Base-by-base conservation (phyloP, 2,329 filamentous ascomycete species). In the Pyricularia sp. region DNA sequence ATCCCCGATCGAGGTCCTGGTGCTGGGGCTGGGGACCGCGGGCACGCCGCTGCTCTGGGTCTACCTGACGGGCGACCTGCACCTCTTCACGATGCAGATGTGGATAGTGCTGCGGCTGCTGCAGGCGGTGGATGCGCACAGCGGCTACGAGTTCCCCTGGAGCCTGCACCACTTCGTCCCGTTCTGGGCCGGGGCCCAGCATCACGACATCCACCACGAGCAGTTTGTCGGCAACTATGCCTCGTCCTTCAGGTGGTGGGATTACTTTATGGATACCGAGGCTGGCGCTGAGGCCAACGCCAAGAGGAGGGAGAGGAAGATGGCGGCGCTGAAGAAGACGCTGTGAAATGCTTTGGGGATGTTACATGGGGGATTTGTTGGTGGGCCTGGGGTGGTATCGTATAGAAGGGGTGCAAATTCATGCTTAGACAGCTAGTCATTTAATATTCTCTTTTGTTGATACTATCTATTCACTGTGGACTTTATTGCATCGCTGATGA, bases 211-310 rank as follows among this genome's bases (percentile, higher is more conserved):
- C 57, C 94, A 99, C 79, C 94, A 99, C 79, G 94, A 99, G 82
- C 91, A 92, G 75, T 99, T 99, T 79, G 92, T 99, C 69, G 94
- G 94, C 71, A 99, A 99, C 82, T 99, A 97, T 76, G 82, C 93
- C 63, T 96, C 92, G 74, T 96, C 91, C 81, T 99, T 99, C 86
- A 86, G 93, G 76, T 99, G 94, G 94, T 99, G 94, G 94, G 94
- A 99, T 80, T 96, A 89, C 76, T 76, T 88, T 71, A 83, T 97
- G 70, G 93, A 97, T 77, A 99, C 94, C 67, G 93, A 99, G 83
- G 91, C 91, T 68, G 91, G 90, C 64, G 85, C 90, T 53, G 93
- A 96, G 77, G 91, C 93, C 53, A 84, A 89, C 71, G 93, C 92
- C 86, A 84, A 83, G 74, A 88, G 93, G 73, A 85, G 92, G 67